Evolutionary conservation across 805 yeast species (phyloP), one percentile per base, ranked within the genome.

Genomic region (Sugiyamaella chiloensis): DNA sequence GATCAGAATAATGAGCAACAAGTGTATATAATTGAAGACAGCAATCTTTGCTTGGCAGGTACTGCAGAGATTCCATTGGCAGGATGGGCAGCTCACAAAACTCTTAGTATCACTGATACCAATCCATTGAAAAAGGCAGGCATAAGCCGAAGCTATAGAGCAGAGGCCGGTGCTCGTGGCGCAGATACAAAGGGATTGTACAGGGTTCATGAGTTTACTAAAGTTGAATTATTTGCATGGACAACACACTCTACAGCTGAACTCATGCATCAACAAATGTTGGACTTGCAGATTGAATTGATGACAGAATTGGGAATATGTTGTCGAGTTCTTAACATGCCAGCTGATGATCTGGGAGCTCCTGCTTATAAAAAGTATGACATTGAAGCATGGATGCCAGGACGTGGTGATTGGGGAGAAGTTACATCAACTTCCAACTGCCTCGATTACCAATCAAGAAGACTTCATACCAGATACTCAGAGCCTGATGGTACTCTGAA

Each of bases 331-430:
- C 69, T 93, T 23, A 79, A 85, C 52, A 88, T 93, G 89, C 97
- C 97, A 0, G 80, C 83, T 21, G 80, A 85, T 53, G 99, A 93
- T 62, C 69, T 93, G 44, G 99, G 99, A 0, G 83, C 96, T 0
- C 96, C 99, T 1, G 98, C 98, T 0, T 80, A 75, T 65, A 83
- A 85, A 60, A 93, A 93, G 63, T 87, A 81, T 62, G 99, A 93
- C 58, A 87, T 90, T 48, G 99, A 93, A 66, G 96, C 90, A 0
- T 87, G 96, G 89, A 91, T 93, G 98, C 98, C 98, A 0, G 97
- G 98, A 2, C 78, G 96, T 58, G 90, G 87, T 0, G 64, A 69
- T 1, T 91, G 95, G 87, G 99, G 99, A 3, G 99, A 93, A 63
- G 73, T 93, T 26, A 81, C 95, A 1, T 87, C 96, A 24, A 76